Base-by-base conservation (phyloP, 1,284 basidiomycete species). In the Ceratobasidium sp. region DNA sequence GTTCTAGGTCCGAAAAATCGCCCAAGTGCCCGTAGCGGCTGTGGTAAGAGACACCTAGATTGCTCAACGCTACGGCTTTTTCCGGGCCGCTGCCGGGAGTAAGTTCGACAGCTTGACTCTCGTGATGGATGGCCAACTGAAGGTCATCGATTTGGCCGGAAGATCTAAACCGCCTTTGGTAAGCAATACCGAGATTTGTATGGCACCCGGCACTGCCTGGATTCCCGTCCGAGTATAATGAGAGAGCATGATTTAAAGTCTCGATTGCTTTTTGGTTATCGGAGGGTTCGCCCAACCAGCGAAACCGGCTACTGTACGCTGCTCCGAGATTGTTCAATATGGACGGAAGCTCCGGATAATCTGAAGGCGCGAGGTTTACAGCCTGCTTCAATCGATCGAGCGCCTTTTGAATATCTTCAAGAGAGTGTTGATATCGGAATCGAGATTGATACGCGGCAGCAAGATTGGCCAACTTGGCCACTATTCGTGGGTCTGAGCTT, bases 261-360 rank as follows among this genome's bases (percentile, higher is more conserved):
- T 69, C 50, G 48, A 69, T 56, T 15, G 67, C 67, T 15, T 40
- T 42, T 7, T 68, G 20, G n/a, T 38, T 15, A 48, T 68, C 66
- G 12, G n/a, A 42, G 4, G 15, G n/a, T 42, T 68, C 23, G 23
- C 23, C 12, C 3, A 68, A 33, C 4, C 6, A 6, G 33, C 54
- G 42, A 52, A 68, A 68, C n/a, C 66, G 44, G 33, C 1, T 12
- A 23, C 46, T 23, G 7, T 52, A 68, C 6, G 50, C 26, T 10
- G 7, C 38, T 5, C 44, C 66, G 7, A 68, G 50, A 28, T 68
- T 54, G 12, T 28, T 13, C 5, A 68, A 48, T 26, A 50, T 9
- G 13, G n/a, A n/a, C 2, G 66, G 66, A 4, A 38, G 20, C 42
- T 38, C 26, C 1, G 48, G n/a, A 33, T 50, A 13, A 15, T 26